A percentile compares a stretch with the other conserved stretches of the same genome.
These are phyloP conservation scores for Quercus dentata DNA, from an alignment of 306 rosid genomes.

Conservation along the genomic window DNA sequence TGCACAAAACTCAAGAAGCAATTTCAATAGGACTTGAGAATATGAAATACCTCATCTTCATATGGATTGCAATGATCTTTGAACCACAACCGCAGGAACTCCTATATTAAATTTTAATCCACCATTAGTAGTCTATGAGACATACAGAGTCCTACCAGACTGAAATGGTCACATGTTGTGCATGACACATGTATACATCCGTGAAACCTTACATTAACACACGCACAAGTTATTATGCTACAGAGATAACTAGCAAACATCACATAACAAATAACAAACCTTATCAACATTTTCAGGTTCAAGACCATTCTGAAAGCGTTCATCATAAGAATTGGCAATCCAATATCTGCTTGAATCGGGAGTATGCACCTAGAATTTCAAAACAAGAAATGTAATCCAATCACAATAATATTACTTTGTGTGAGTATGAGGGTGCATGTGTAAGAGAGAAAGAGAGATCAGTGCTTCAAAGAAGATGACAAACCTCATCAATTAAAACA, in stretches of 20 bases:
- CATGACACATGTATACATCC: background rate
- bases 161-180: background rate
- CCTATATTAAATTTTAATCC: constrained; percentile 39
- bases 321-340: constrained; percentile 78
- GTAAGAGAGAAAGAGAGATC: background rate
- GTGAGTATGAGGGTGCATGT: background rate
- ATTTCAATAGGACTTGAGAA: constrained; percentile 3
- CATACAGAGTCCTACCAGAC: background rate
- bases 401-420: background rate
- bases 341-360: constrained; percentile 99
- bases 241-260: constrained; percentile 6
- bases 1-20: background rate
- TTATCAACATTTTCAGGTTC: constrained; percentile 97
- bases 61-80: constrained; percentile 91
- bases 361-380: constrained; percentile 72
- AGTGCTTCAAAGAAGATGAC: constrained; percentile 5
- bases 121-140: constrained; percentile 18
- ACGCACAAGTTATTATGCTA: background rate
- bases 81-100: constrained; percentile 97
- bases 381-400: constrained; percentile 10
- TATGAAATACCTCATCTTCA: constrained; percentile 70
- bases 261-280: constrained; percentile 38
- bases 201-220: background rate
- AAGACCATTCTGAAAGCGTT: constrained; percentile 67
- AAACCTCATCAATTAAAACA: constrained; percentile 90